phyloP scores from a whole-genome alignment of 2,329 filamentous ascomycete species.

The Calonectria crousiana region DNA sequence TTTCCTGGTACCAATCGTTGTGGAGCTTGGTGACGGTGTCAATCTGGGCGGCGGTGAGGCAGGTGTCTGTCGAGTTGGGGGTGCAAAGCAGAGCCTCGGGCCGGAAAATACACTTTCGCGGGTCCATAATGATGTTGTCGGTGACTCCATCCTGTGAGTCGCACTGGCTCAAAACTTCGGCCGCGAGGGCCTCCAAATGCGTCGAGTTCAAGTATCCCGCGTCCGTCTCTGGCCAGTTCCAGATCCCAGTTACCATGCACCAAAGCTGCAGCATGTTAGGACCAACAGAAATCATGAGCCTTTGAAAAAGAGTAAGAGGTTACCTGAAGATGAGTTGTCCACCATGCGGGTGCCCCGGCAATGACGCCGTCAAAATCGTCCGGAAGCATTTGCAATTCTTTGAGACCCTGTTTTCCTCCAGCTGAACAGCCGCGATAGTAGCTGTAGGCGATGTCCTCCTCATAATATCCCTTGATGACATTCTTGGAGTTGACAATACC shows the following conservation, averaged over 20 bases:
- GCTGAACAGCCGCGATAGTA: constrained; percentile 41
- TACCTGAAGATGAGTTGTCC: constrained; percentile 55
- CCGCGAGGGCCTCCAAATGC: constrained; percentile 58
- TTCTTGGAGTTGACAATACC: background rate
- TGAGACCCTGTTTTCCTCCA: constrained; percentile 4
- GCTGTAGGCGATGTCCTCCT: constrained; percentile 53
- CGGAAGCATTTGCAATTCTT: background rate
- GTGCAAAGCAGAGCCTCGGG: constrained; percentile 54
- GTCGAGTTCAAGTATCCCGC: constrained; percentile 26
- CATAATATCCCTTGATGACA: constrained; percentile 3
- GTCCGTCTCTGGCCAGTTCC: constrained; percentile 42
- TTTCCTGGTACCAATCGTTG: background rate
- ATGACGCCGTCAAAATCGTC: constrained; percentile 47
- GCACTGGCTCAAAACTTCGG: constrained; percentile 60
- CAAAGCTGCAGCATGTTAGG: background rate
- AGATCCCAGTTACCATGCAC: background rate
- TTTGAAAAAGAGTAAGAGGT: background rate
- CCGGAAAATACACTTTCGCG: constrained; percentile 57
- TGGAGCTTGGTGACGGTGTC: constrained; percentile 4
- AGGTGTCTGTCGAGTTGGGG: background rate
- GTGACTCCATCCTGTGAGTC: constrained; percentile 60
- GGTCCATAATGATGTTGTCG: constrained; percentile 62
- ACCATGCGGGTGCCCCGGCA: constrained; percentile 60
- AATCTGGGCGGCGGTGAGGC: constrained; percentile 1
- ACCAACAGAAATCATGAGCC: background rate